Evolutionary conservation across 768 basidiomycete genomes (phyloP), one percentile per base, ranked within the genome.

Genomic region (Pluteus cervinus): DNA sequence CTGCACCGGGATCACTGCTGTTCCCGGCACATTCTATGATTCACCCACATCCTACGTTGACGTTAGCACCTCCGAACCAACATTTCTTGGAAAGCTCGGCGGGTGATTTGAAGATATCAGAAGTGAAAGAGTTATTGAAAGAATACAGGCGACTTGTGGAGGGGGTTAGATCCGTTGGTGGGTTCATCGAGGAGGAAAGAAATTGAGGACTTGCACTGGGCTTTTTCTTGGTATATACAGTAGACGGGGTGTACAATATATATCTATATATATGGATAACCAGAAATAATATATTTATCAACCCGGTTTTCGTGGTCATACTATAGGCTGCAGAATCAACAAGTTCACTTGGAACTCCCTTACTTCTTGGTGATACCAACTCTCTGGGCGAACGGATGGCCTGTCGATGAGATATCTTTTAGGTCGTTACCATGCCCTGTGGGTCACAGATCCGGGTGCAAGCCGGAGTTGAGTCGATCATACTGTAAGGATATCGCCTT

Each of bases 101-200:
- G 32, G 85, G 81, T 37, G 94, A 98, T 44, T 57, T 98, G 37
- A 73, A 70, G 37, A 60, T 97, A 17, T 76, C 81, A 0, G 94
- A 99, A 47, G 78, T 97, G 1, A 76, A 69, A 1, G 77, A 83
- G 46, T 65, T 99, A 29, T 61, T 98, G 53, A 61, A 66, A 22
- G 93, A 96, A 46, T 97, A 96, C 57, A 74, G 75, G 45, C 65
- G 83, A 29, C 54, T 96, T 36, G 91, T 79, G 7, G 83, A 86
- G 29, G 78, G 70, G 12, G 62, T 91, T 23, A 62, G 73, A 18
- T 66, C 62, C 15, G 59, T 71, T 36, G 79, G 76, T 14, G 84
- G 80, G 4, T 84, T 83, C 52, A 61, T 62, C 15, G 62, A 59
- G 40, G 61, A 52, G 48, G 26, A 28, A 28, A 12, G 14, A 17